These are phyloP conservation scores for Pseudoscleropodium purum DNA, from an alignment of 225 moss, liverwort and hornwort genomes.

Conservation along the genomic window DNA sequence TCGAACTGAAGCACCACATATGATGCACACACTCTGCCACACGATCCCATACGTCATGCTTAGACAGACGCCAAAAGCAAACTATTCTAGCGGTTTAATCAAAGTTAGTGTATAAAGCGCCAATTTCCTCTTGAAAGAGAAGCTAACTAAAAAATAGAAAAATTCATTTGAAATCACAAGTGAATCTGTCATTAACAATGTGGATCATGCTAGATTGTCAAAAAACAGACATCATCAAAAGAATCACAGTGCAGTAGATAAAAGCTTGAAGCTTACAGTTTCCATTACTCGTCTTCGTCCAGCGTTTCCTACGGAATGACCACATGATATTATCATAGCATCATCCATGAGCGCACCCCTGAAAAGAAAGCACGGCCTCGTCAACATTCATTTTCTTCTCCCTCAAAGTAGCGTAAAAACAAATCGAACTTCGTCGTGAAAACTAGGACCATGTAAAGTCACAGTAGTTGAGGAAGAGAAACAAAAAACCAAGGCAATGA, in stretches of 20 bases:
- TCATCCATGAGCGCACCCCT: conserved; percentile 98
- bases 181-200: background rate
- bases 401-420: background rate
- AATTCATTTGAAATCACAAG: background rate
- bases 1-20: conserved; percentile 87
- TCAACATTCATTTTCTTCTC: background rate
- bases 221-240: background rate
- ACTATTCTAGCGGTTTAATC: background rate
- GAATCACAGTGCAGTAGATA: background rate
- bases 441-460: background rate
- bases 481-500: background rate
- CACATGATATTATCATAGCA: conserved; percentile 91
- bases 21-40: conserved; percentile 79
- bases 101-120: background rate
- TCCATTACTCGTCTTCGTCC: conserved; percentile 78
- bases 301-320: conserved; percentile 85
- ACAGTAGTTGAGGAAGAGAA: background rate
- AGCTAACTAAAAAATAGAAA: background rate
- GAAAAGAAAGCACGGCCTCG: background rate
- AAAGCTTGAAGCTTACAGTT: conserved; percentile 43
- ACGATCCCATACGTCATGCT: background rate
- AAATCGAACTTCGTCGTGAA: background rate
- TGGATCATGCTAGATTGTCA: background rate
- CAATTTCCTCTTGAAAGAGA: background rate
- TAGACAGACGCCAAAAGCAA: background rate